phyloP scores from a whole-genome alignment of 2,329 filamentous ascomycete species.

The Pseudogymnoascus sp. region DNA sequence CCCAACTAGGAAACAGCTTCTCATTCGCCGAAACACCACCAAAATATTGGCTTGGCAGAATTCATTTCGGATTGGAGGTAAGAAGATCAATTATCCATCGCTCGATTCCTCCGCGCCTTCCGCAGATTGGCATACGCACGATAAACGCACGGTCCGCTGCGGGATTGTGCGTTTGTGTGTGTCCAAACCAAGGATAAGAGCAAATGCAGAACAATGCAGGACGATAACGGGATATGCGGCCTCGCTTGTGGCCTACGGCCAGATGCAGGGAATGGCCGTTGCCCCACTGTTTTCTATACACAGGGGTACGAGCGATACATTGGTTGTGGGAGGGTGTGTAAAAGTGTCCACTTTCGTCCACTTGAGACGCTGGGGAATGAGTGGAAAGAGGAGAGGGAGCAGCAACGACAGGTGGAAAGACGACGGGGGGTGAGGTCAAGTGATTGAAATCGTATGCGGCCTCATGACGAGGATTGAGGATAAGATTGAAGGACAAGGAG shows the following conservation, averaged over 20 bases:
- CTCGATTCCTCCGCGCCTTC: neutral
- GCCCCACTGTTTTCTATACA: neutral
- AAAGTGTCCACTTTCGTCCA: neutral
- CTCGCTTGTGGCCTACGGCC: neutral
- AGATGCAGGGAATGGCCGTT: neutral
- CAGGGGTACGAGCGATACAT: neutral
- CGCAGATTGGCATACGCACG: neutral
- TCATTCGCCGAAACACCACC: neutral
- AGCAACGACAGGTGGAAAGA: slow-evolving; percentile 52
- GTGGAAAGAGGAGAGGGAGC: slow-evolving; percentile 40
- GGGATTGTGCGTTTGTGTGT: neutral
- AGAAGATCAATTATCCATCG: neutral
- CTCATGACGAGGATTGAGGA: slow-evolving; percentile 18
- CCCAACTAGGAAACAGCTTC: neutral
- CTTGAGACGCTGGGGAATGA: neutral
- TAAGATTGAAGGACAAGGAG: slow-evolving; percentile 13
- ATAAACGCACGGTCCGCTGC: neutral
- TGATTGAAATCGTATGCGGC: slow-evolving; percentile 51
- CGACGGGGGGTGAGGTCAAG: slow-evolving; percentile 41
- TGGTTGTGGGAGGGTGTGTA: neutral
- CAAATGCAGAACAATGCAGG: neutral
- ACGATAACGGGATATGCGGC: slow-evolving; percentile 1
- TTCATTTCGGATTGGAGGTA: neutral
- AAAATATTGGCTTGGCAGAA: neutral
- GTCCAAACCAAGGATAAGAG: slow-evolving; percentile 1